Evolutionary conservation across 2,329 filamentous ascomycete species (phyloP), one percentile per base, ranked within the genome.

Genomic region (Aureobasidium sp.): DNA sequence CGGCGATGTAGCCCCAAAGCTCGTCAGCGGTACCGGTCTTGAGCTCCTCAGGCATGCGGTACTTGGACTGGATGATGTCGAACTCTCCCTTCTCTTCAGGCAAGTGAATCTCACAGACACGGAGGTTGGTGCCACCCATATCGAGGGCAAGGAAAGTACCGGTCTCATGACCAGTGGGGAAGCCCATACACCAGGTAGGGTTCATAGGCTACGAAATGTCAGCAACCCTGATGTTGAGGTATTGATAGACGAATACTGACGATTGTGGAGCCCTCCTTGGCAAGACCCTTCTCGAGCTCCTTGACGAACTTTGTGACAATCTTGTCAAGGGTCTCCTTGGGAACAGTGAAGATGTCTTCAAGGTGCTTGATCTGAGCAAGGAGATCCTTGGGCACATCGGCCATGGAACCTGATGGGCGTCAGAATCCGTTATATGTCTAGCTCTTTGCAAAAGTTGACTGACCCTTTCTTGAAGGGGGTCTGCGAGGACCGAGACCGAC

Each of bases 61-160:
- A 97, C 78, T 97, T 96, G 70, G 90, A 94, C 78, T 97, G 93
- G 66, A 92, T 91, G 71, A 97, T 95, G 73, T 94, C 90, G 76
- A 94, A 96, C 74, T 93, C 89, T 59, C 90, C 92, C 78, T 91
- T 89, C 72, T 90, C 84, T 61, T 96, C 88, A 29, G 90, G 91
- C 70, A 97, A 78, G 63, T 87, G 90, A 71, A 97, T 93, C 76
- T 96, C 89, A 76, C 93, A 97, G 66, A 97, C 92, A 73, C 93
- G 89, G 65, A 97, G 79, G 75, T 97, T 97, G 70, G 93, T 97
- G 69, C 93, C 93, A 62, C 93, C 93, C 89, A 97, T 95, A 72
- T 97, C 93, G 45, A 97, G 81, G 61, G 93, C 91, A 42, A 97
- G 81, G 74, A 86, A 96, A 14, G 88, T 94, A 64, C 93, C 93